These are phyloP conservation scores for Colletotrichum navitas DNA, from an alignment of 2,329 filamentous ascomycete species.

Conservation along the genomic window DNA sequence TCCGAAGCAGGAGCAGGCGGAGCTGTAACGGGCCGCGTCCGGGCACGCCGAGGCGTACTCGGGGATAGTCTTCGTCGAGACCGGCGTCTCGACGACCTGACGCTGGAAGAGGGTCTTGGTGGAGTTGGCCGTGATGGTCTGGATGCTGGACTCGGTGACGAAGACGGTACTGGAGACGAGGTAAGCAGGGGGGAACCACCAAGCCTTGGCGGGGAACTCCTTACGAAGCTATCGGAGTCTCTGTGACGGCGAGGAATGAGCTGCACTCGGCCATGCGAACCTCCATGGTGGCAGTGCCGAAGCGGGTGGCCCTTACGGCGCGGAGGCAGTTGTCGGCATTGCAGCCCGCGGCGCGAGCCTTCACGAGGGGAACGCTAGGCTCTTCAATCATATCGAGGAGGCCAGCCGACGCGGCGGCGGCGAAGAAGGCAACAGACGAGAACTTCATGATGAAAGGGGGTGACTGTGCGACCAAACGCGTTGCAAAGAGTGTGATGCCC, in stretches of 20 bases:
- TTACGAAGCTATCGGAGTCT: slow-evolving; percentile 56
- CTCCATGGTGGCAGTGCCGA: slow-evolving; percentile 47
- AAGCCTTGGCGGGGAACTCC: slow-evolving; percentile 26
- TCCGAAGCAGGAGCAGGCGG: slow-evolving; percentile 49
- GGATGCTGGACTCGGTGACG: slow-evolving; percentile 30
- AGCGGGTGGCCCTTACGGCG: slow-evolving; percentile 57
- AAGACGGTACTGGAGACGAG: slow-evolving; percentile 22
- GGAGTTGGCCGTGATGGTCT: slow-evolving; percentile 22
- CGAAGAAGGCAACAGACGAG: slow-evolving; percentile 52
- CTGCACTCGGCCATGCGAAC: slow-evolving; percentile 55
- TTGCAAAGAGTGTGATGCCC: slow-evolving; percentile 10
- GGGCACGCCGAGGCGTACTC: slow-evolving; percentile 47
- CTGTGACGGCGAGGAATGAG: slow-evolving; percentile 55
- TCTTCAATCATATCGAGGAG: slow-evolving; percentile 43
- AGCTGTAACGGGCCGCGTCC: slow-evolving; percentile 43
- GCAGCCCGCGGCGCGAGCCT: slow-evolving; percentile 46
- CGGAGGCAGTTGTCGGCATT: slow-evolving; percentile 61
- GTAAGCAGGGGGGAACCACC: neutral
- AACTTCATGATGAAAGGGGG: slow-evolving; percentile 54
- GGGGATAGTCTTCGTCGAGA: slow-evolving; percentile 67
- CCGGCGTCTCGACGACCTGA: slow-evolving; percentile 53
- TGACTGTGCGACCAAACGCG: neutral
- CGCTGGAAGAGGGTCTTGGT: slow-evolving; percentile 41
- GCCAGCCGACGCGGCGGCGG: slow-evolving; percentile 52
- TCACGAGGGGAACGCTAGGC: neutral